These are phyloP conservation scores for Trichoderma gamsii DNA, from an alignment of 495 filamentous ascomycete genomes.

Conservation along the genomic window DNA sequence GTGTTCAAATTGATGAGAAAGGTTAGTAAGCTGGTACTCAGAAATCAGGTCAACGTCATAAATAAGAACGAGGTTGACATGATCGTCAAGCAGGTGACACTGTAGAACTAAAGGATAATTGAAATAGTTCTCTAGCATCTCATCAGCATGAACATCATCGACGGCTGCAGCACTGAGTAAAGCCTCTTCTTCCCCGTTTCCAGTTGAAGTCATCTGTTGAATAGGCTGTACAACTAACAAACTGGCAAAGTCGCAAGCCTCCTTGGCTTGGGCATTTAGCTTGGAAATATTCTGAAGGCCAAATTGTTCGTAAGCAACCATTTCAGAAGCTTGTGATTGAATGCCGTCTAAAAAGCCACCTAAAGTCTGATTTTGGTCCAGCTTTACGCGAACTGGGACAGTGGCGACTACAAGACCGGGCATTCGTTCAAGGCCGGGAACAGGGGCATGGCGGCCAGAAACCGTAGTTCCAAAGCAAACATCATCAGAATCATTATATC, in stretches of 20 bases:
- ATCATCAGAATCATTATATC: slow-evolving; percentile 33
- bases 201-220: background rate
- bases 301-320: slow-evolving; percentile 40
- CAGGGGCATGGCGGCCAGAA: slow-evolving; percentile 41
- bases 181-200: background rate
- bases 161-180: background rate
- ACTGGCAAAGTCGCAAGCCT: slow-evolving; percentile 9
- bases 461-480: slow-evolving; percentile 44
- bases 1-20: slow-evolving; percentile 22
- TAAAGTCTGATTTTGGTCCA: slow-evolving; percentile 17
- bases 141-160: background rate
- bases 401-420: slow-evolving; percentile 53
- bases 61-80: slow-evolving; percentile 3
- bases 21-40: slow-evolving; percentile 19
- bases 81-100: background rate
- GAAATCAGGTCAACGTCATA: slow-evolving; percentile 17
- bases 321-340: slow-evolving; percentile 30
- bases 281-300: slow-evolving; percentile 33
- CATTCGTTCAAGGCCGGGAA: slow-evolving; percentile 42
- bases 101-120: slow-evolving; percentile 13
- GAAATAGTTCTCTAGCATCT: slow-evolving; percentile 8
- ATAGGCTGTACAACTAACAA: background rate
- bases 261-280: slow-evolving; percentile 15
- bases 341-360: slow-evolving; percentile 22
- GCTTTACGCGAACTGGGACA: slow-evolving; percentile 42